Evolutionary conservation across 106 monocot species (phyloP).

Genomic region (Acorus calamus): DNA sequence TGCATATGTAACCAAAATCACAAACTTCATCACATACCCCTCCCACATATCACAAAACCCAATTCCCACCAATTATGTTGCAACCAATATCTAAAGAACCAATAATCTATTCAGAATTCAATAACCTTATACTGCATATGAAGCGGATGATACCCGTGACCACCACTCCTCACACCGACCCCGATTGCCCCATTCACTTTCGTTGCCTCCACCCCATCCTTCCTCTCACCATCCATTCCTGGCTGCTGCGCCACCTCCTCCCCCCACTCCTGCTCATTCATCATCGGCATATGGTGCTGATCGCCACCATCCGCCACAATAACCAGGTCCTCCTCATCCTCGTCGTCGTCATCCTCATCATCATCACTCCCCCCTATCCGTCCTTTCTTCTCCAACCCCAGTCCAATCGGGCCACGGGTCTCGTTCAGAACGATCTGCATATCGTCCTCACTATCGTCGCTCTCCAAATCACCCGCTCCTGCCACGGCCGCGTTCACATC

Average conservation of each 20-base stretch:
- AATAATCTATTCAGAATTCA: background rate
- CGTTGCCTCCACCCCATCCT: constrained; percentile 38
- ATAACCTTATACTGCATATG: constrained; percentile 91
- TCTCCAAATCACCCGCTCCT: constrained; percentile 70
- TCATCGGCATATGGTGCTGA: constrained; percentile 33
- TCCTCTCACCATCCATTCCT: constrained; percentile 52
- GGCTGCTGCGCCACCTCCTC: constrained; percentile 37
- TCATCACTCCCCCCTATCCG: constrained; percentile 25
- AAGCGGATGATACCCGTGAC: constrained; percentile 70
- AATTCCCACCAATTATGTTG: no score
- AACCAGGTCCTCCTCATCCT: constrained; percentile 49
- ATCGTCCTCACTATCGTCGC: constrained; percentile 86
- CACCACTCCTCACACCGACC: constrained; percentile 26
- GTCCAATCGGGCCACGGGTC: constrained; percentile 3
- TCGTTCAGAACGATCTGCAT: constrained; percentile 90
- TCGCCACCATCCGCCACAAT: constrained; percentile 27
- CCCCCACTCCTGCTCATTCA: constrained; percentile 68
- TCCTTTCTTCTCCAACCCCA: constrained; percentile 11
- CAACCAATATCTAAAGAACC: no score
- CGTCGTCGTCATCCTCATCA: constrained; percentile 38
- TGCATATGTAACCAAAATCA: no score
- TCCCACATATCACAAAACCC: no score
- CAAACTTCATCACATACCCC: no score
- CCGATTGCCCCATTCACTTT: constrained; percentile 25
- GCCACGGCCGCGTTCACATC: background rate